phyloP scores from a whole-genome alignment of 1,284 basidiomycete species.

The Meripilus lineatus region DNA sequence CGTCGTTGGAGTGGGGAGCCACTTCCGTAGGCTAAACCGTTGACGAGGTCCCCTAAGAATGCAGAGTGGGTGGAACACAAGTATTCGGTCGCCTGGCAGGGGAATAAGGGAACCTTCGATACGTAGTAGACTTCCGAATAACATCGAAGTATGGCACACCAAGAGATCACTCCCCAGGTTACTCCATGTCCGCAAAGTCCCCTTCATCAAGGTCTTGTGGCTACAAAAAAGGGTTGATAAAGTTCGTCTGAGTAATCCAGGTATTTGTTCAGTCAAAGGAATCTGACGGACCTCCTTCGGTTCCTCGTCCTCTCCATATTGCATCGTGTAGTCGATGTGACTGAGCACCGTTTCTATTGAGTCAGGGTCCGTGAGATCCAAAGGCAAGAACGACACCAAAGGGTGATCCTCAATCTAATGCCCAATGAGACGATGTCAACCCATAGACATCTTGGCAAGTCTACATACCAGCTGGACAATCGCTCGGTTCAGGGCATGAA shows the following conservation, averaged over 20 bases:
- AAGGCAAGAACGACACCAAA: constrained; percentile 93
- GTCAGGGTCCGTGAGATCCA: constrained; percentile 89
- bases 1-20: too few relatives aligned
- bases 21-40: too few relatives aligned
- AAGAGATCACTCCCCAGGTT: too few relatives aligned
- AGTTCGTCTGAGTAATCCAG: neutral
- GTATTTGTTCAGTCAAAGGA: constrained; percentile 1
- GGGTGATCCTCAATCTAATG: constrained; percentile 95
- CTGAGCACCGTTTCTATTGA: constrained; percentile 88
- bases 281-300: constrained; percentile 69
- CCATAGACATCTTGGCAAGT: constrained; percentile 2
- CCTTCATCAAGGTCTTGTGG: constrained; percentile 88
- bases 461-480: constrained; percentile 86
- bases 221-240: constrained; percentile 32
- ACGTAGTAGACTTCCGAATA: too few relatives aligned
- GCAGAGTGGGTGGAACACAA: too few relatives aligned
- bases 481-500: constrained; percentile 91
- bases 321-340: constrained; percentile 97
- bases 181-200: constrained; percentile 74
- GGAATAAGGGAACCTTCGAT: too few relatives aligned
- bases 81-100: too few relatives aligned
- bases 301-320: constrained; percentile 93
- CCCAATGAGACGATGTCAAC: constrained; percentile 5
- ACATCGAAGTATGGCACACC: too few relatives aligned
- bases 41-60: too few relatives aligned